Conservation (phyloP, 1,139 yeast species). For the Saccharomyces hybrid region DNA sequence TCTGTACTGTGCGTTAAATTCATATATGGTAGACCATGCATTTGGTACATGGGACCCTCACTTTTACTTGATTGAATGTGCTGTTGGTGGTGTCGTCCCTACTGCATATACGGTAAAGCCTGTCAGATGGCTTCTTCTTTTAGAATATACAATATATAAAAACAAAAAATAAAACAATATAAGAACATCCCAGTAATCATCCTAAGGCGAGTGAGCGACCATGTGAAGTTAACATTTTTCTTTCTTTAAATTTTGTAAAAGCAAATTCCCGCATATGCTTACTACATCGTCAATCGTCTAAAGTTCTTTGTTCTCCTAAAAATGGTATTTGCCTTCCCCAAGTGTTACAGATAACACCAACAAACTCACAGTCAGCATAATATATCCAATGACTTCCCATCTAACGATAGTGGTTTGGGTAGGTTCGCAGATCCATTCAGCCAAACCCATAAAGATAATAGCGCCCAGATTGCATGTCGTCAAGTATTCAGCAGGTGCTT, state of each 20-base stretch:
- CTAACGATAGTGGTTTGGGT: conserved; percentile 25
- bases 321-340: conserved; percentile 1
- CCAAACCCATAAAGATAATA: conserved; percentile 25
- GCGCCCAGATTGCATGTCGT: conserved; percentile 25
- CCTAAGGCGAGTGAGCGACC: neutral
- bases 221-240: neutral
- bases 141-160: neutral
- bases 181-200: neutral
- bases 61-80: neutral
- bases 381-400: conserved; percentile 30
- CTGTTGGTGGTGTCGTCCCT: neutral
- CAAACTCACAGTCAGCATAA: conserved; percentile 23
- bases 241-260: neutral
- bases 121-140: neutral
- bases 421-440: conserved; percentile 28
- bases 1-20: neutral
- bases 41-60: too few relatives aligned
- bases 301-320: neutral
- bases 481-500: conserved; percentile 20
- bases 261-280: neutral
- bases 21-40: neutral
- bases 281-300: neutral
- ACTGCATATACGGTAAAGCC: neutral
- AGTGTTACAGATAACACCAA: conserved; percentile 16
- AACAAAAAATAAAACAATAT: neutral